Evolutionary conservation across 1,139 yeast genomes (phyloP).

Genomic region (Hansenula sp.): DNA sequence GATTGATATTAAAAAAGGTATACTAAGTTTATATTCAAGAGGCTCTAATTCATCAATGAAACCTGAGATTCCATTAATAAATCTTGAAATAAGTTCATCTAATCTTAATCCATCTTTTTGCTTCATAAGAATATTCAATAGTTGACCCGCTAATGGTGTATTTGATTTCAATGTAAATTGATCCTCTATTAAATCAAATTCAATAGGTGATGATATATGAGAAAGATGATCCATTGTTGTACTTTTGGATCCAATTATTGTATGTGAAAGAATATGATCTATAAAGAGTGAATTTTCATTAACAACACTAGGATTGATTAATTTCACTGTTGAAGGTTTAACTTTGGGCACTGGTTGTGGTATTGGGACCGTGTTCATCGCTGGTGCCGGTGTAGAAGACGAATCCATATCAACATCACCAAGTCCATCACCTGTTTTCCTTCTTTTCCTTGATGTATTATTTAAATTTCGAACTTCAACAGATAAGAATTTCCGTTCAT

Average conservation of each 20-base stretch:
- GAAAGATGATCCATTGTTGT: constrained; percentile 48
- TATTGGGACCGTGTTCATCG: background rate
- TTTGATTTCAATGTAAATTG: constrained; percentile 20
- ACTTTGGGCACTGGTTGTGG: background rate
- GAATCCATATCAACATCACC: background rate
- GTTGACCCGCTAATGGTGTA: constrained; percentile 25
- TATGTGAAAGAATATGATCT: constrained; percentile 32
- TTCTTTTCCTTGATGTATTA: constrained; percentile 18
- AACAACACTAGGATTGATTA: constrained; percentile 11
- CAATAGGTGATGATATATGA: constrained; percentile 39
- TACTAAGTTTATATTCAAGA: constrained; percentile 11
- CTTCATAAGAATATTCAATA: constrained; percentile 7
- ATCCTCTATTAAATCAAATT: constrained; percentile 25
- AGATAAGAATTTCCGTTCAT: constrained; percentile 62
- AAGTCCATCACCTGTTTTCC: constrained; percentile 7
- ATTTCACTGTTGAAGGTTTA: constrained; percentile 10
- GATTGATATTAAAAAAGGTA: constrained; percentile 19
- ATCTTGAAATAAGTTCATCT: no score
- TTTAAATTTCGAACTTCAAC: constrained; percentile 33
- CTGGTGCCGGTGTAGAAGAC: background rate
- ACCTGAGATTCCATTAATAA: no score
- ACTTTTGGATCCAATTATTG: constrained; percentile 42
- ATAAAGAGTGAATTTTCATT: constrained; percentile 35
- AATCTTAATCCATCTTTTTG: no score
- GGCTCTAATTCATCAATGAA: no score